Evolutionary conservation across 2,329 filamentous ascomycete species (phyloP).

Genomic region (Paraphaeosphaeria sporulosa): DNA sequence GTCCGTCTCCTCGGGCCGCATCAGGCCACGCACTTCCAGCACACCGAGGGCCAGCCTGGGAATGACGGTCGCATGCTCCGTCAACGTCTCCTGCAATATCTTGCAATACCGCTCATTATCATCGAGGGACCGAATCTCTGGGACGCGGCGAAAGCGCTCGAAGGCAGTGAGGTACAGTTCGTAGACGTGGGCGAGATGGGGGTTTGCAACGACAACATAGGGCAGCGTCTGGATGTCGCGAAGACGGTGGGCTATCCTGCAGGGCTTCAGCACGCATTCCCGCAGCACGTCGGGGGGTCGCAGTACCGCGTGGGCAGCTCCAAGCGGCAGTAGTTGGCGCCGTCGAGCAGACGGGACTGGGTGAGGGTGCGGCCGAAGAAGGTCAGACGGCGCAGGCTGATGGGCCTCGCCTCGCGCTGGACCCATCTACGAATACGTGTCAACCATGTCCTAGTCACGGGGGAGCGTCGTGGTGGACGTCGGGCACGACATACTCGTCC

Average conservation of each 20-base stretch:
- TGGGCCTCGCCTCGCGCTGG: constrained; percentile 88
- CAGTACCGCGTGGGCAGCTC: constrained; percentile 83
- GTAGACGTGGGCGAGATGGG: constrained; percentile 92
- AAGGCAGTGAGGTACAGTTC: constrained; percentile 98
- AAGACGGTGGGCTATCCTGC: constrained; percentile 86
- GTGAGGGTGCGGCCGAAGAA: constrained; percentile 96
- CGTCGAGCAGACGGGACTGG: constrained; percentile 86
- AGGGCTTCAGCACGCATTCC: constrained; percentile 22
- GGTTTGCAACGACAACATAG: constrained; percentile 95
- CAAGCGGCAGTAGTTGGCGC: constrained; percentile 95
- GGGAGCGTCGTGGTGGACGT: constrained; percentile 12
- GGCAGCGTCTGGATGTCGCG: constrained; percentile 97
- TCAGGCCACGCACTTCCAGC: constrained; percentile 83
- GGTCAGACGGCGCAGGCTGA: constrained; percentile 93
- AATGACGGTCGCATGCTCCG: constrained; percentile 90
- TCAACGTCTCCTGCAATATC: constrained; percentile 78
- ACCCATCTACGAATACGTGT: constrained; percentile 74
- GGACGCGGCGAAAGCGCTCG: constrained; percentile 83
- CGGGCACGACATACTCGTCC: constrained; percentile 60
- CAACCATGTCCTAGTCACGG: constrained; percentile 8
- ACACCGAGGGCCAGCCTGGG: constrained; percentile 95
- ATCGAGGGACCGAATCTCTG: constrained; percentile 82
- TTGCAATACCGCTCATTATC: constrained; percentile 91
- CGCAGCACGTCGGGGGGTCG: not conserved
- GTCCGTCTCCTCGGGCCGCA: constrained; percentile 83